These are phyloP conservation scores for Rhizopogon vinicolor DNA, from an alignment of 768 basidiomycete species.

Conservation along the genomic window DNA sequence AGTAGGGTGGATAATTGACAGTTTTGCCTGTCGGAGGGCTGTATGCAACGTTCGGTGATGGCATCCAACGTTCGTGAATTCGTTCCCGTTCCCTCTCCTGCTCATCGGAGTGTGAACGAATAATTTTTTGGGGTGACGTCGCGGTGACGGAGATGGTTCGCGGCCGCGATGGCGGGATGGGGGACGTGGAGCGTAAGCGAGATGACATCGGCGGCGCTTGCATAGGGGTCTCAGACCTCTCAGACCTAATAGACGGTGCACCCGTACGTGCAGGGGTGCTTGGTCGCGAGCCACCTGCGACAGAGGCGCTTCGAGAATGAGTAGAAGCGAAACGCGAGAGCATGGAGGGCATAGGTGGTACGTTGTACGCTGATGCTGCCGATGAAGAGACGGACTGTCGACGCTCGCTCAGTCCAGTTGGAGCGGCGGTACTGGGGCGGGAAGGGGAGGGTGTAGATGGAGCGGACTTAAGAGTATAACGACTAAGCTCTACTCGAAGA, in stretches of 20 bases:
- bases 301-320: slow-evolving; percentile 53
- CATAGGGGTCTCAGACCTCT: slow-evolving; percentile 13
- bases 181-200: slow-evolving; percentile 23
- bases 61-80: slow-evolving; percentile 66
- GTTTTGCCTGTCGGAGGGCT: slow-evolving; percentile 32
- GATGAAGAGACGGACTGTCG: slow-evolving; percentile 28
- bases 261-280: slow-evolving; percentile 27
- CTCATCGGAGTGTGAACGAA: slow-evolving; percentile 62
- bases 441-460: slow-evolving; percentile 14
- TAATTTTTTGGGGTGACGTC: slow-evolving; percentile 53
- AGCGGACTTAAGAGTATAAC: slow-evolving; percentile 35
- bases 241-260: slow-evolving; percentile 23
- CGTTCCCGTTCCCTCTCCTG: slow-evolving; percentile 40
- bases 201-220: slow-evolving; percentile 25
- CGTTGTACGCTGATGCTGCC: slow-evolving; percentile 29
- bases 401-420: slow-evolving; percentile 18
- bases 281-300: slow-evolving; percentile 34
- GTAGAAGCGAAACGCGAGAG: slow-evolving; percentile 49
- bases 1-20: slow-evolving; percentile 20
- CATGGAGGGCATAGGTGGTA: slow-evolving; percentile 35
- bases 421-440: slow-evolving; percentile 24
- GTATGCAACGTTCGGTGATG: slow-evolving; percentile 34
- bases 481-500: slow-evolving; percentile 61
- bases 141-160: slow-evolving; percentile 43
- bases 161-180: slow-evolving; percentile 35